phyloP scores from a whole-genome alignment of 164 flowering plant species.

The Protea cynaroides region DNA sequence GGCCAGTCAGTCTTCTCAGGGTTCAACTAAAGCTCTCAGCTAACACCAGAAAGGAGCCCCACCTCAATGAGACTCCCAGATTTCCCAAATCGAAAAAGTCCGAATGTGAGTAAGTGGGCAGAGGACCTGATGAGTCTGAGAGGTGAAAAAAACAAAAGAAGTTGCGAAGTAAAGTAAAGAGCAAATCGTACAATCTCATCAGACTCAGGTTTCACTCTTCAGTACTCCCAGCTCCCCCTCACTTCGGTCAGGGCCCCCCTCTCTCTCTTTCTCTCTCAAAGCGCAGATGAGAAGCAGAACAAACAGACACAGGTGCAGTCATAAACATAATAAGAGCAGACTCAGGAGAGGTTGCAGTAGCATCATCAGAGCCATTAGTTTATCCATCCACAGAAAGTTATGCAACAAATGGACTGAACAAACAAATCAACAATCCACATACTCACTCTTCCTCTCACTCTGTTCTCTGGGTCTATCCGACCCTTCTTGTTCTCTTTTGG shows the following conservation, averaged over 20 bases:
- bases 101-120: neutral
- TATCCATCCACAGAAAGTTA: conserved; percentile 59
- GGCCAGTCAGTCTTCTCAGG: too few species aligned
- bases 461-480: neutral
- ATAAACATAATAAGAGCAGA: conserved; percentile 31
- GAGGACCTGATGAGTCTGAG: neutral
- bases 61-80: neutral
- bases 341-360: conserved; percentile 17
- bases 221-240: too few species aligned
- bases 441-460: conserved; percentile 6
- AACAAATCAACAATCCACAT: conserved; percentile 63
- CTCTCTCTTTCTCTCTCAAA: conserved; percentile 8
- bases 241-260: neutral
- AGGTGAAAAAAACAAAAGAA: neutral
- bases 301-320: conserved; percentile 29
- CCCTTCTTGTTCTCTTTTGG: neutral
- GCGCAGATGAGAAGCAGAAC: conserved; percentile 21
- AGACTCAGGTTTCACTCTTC: neutral
- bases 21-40: neutral
- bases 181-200: neutral
- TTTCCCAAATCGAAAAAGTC: neutral
- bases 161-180: neutral
- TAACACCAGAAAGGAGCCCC: neutral
- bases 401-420: conserved; percentile 58
- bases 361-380: conserved; percentile 22